Percentiles rank a stretch among this genome's conserved stretches.
Evolutionary conservation across 441 rosid species (phyloP).

Genomic region (Populus hybrid): DNA sequence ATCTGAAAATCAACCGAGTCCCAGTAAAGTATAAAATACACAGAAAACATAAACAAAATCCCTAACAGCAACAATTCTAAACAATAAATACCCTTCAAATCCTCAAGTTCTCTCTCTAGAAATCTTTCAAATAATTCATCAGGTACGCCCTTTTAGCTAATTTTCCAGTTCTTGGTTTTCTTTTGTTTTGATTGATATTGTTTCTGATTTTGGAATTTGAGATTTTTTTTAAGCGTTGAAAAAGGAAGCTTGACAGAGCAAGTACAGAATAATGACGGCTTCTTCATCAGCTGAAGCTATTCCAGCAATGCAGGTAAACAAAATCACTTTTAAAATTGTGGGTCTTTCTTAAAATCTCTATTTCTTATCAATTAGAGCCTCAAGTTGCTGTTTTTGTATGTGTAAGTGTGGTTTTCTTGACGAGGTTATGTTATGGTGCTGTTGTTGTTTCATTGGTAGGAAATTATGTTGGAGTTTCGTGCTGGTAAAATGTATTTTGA

Average conservation of each 20-base stretch:
- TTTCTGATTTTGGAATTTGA: not conserved
- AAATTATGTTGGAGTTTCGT: conserved; percentile 83
- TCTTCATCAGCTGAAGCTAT: conserved; percentile 30
- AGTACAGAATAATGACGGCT: conserved; percentile 21
- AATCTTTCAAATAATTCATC: not conserved
- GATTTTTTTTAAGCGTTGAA: not conserved
- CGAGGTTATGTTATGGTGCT: not conserved
- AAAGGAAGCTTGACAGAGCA: not conserved
- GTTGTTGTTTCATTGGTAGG: conserved; percentile 32
- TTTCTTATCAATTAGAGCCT: not conserved
- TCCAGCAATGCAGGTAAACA: conserved; percentile 36
- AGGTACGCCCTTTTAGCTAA: not conserved
- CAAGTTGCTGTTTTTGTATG: not conserved
- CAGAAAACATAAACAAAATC: not conserved
- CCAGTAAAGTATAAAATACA: no score
- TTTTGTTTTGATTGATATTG: not conserved
- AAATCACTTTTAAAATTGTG: not conserved
- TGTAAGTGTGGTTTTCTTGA: not conserved
- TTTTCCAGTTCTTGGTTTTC: not conserved
- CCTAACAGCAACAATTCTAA: not conserved
- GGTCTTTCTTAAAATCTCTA: not conserved
- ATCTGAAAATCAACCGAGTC: not conserved
- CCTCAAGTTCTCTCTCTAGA: not conserved
- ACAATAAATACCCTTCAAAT: not conserved
- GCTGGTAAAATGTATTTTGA: conserved; percentile 91